Evolutionary conservation across 768 basidiomycete genomes (phyloP).

Genomic region (Mycena olivaceomarginata): DNA sequence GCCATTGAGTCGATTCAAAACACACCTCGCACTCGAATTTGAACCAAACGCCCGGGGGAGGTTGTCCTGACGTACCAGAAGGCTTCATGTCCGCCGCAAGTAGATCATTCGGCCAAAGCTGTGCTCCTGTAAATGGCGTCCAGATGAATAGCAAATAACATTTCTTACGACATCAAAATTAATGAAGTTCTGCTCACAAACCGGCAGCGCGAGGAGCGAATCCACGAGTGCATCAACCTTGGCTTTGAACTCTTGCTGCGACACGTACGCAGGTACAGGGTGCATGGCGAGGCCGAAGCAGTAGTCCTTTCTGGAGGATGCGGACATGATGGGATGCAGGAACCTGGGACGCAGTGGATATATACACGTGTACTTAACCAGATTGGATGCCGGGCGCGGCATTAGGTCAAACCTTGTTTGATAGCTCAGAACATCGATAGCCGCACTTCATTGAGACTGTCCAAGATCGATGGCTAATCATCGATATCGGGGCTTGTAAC

Average conservation of each 20-base stretch:
- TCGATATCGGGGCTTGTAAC: background rate
- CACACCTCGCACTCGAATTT: constrained; percentile 2
- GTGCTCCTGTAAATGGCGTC: background rate
- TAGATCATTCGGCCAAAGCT: background rate
- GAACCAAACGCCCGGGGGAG: background rate
- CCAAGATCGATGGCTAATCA: background rate
- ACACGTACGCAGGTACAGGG: background rate
- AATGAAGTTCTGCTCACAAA: background rate
- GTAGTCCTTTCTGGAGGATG: background rate
- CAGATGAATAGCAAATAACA: background rate
- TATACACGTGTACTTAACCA: background rate
- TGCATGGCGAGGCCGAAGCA: background rate
- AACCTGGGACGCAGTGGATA: background rate
- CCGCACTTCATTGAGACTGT: background rate
- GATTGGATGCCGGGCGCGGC: background rate
- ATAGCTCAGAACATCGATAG: background rate
- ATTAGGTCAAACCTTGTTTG: background rate
- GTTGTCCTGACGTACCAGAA: background rate
- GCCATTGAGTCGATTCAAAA: background rate
- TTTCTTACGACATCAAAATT: background rate
- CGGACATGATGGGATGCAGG: background rate
- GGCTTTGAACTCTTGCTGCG: background rate
- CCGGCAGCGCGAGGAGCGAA: background rate
- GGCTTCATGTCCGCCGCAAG: background rate
- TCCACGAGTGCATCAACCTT: constrained; percentile 1